A percentile compares a stretch with the other conserved stretches of the same genome.
phyloP scores from a whole-genome alignment of 495 filamentous ascomycete species.

The Hyaloscypha bicolor region DNA sequence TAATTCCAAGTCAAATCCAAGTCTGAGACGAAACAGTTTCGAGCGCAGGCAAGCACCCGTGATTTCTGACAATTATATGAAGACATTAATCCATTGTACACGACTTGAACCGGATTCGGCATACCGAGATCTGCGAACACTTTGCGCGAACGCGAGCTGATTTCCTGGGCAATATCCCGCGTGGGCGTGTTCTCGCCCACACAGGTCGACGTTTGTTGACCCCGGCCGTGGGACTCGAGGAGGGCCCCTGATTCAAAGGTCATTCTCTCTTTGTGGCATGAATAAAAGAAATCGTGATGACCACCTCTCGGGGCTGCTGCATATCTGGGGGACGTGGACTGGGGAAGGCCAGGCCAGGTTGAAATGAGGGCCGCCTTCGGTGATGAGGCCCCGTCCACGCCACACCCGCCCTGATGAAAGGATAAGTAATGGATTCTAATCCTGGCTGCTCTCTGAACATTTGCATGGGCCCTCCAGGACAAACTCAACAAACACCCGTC shows the following conservation, averaged over 20 bases:
- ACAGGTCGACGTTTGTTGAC: background rate
- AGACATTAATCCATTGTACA: background rate
- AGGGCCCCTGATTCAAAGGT: background rate
- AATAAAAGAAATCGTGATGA: background rate
- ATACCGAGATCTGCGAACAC: background rate
- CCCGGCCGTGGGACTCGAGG: background rate
- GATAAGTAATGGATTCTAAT: background rate
- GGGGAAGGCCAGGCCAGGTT: background rate
- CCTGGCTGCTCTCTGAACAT: background rate
- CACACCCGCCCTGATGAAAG: background rate
- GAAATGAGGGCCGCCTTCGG: background rate
- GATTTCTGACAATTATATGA: slow-evolving; percentile 6
- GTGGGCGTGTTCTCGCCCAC: background rate
- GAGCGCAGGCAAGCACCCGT: slow-evolving; percentile 12
- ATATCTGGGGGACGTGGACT: background rate
- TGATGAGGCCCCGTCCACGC: background rate
- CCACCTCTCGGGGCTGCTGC: background rate
- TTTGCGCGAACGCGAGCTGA: background rate
- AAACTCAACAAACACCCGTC: background rate
- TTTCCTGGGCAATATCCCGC: background rate
- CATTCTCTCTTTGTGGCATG: background rate
- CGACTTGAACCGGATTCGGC: background rate
- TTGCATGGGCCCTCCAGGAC: background rate
- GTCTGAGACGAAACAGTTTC: slow-evolving; percentile 26
- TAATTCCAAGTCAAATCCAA: slow-evolving; percentile 7